phyloP scores from a whole-genome alignment of 768 basidiomycete genomes.

The Daedaleopsis sinensis region DNA sequence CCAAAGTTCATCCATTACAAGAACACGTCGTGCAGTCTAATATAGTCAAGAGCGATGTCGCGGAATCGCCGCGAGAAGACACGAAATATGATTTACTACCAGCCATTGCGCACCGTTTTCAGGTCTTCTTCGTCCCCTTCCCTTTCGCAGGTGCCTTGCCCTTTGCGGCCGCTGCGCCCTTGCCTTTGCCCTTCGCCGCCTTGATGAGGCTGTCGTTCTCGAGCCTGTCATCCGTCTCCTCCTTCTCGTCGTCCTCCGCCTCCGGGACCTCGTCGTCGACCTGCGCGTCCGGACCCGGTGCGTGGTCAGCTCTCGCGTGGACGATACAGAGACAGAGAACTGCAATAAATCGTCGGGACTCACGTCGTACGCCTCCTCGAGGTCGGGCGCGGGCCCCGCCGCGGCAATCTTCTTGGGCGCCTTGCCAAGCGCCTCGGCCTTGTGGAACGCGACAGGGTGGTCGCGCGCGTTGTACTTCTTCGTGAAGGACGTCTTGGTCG shows the following conservation, averaged over 20 bases:
- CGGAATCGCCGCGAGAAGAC: too few relatives aligned
- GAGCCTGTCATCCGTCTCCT: conserved; percentile 48
- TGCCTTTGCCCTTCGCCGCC: conserved; percentile 46
- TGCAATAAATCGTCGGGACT: conserved; percentile 26
- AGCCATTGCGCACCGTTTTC: background rate
- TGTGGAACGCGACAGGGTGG: conserved; percentile 96
- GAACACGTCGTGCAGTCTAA: too few relatives aligned
- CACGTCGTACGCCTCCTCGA: conserved; percentile 90
- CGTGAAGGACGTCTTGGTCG: conserved; percentile 86
- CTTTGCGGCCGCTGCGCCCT: conserved; percentile 19
- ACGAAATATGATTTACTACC: too few relatives aligned
- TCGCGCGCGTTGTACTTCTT: conserved; percentile 88
- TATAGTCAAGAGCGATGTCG: too few relatives aligned
- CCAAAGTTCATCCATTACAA: too few relatives aligned
- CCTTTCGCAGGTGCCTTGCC: conserved; percentile 16
- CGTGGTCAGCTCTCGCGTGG: background rate
- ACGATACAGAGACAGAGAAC: conserved; percentile 1
- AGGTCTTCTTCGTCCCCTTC: conserved; percentile 16
- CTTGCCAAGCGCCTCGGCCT: conserved; percentile 80
- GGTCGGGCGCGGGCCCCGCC: conserved; percentile 76
- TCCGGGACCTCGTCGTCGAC: conserved; percentile 51
- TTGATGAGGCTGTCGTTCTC: conserved; percentile 64
- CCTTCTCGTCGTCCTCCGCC: conserved; percentile 33
- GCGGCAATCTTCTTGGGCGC: conserved; percentile 76
- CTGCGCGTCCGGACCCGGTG: conserved; percentile 1